Evolutionary conservation across 2,329 filamentous ascomycete species (phyloP).

Genomic region (Cercospora zeina): DNA sequence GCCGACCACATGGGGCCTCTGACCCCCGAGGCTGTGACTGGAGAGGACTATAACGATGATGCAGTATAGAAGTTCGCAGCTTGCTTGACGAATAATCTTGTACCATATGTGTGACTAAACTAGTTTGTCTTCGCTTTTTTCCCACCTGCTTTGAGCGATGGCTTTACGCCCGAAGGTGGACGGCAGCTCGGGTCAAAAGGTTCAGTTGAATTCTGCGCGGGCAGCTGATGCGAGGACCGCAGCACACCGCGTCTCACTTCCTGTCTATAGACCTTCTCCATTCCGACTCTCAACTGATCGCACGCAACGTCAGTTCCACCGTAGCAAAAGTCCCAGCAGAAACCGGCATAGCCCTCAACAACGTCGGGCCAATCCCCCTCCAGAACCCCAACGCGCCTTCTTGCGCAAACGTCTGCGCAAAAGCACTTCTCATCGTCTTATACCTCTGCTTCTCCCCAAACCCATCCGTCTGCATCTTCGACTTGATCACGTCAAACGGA

Average conservation of each 20-base stretch:
- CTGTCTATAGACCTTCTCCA: not conserved
- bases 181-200: not conserved
- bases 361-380: conserved; percentile 87
- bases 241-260: not conserved
- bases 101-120: not conserved
- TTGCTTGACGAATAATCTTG: not conserved
- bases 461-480: conserved; percentile 98
- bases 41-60: conserved; percentile 8
- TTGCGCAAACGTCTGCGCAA: conserved; percentile 73
- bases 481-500: conserved; percentile 96
- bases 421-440: conserved; percentile 83
- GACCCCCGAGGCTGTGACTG: conserved; percentile 15
- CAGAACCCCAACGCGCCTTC: conserved; percentile 87
- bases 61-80: not conserved
- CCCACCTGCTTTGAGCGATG: not conserved
- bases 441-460: conserved; percentile 74
- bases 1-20: not conserved
- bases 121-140: not conserved
- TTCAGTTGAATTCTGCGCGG: not conserved
- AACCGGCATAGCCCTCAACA: conserved; percentile 94
- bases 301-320: conserved; percentile 44
- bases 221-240: not conserved
- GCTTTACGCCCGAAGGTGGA: not conserved
- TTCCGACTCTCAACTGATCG: conserved; percentile 36
- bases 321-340: conserved; percentile 97